Percentiles rank a stretch among this genome's conserved stretches.
Conservation (phyloP, 345 rosid species). For the Clarkia xantiana region DNA sequence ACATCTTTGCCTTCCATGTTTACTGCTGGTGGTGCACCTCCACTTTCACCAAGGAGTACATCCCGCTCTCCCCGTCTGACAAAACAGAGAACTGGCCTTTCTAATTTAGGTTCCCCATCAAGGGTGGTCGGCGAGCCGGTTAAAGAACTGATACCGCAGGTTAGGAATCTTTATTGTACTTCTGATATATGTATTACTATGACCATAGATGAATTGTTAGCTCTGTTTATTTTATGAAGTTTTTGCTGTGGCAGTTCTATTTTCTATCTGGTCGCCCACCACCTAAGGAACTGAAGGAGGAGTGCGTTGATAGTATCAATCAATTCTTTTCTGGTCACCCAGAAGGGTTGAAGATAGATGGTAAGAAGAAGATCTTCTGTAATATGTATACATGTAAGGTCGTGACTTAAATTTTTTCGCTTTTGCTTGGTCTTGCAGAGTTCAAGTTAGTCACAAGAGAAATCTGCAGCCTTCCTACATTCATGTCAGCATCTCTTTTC, state of each 20-base stretch:
- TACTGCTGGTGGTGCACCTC: constrained; percentile 92
- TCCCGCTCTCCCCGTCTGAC: constrained; percentile 82
- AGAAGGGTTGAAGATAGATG: constrained; percentile 64
- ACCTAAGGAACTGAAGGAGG: constrained; percentile 67
- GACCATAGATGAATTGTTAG: constrained; percentile 3
- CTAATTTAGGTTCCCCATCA: constrained; percentile 74
- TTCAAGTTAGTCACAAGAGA: constrained; percentile 67
- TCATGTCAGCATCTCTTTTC: constrained; percentile 63
- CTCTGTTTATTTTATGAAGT: background rate
- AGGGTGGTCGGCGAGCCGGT: constrained; percentile 70
- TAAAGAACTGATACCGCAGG: constrained; percentile 89
- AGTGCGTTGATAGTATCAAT: constrained; percentile 47
- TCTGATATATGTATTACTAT: too few species aligned
- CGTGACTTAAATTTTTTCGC: constrained; percentile 3
- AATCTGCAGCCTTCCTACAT: constrained; percentile 87
- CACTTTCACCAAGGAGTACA: constrained; percentile 85
- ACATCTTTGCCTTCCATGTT: constrained; percentile 84
- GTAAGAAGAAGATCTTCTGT: constrained; percentile 14
- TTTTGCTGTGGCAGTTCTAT: constrained; percentile 53
- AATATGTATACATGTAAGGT: constrained; percentile 5
- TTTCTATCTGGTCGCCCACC: constrained; percentile 86
- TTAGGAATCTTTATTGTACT: constrained; percentile 9
- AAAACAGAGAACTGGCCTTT: constrained; percentile 67
- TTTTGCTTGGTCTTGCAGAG: constrained; percentile 15
- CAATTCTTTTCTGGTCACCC: constrained; percentile 55